Conservation (phyloP, 768 basidiomycete species). For the Auriscalpium orientale region DNA sequence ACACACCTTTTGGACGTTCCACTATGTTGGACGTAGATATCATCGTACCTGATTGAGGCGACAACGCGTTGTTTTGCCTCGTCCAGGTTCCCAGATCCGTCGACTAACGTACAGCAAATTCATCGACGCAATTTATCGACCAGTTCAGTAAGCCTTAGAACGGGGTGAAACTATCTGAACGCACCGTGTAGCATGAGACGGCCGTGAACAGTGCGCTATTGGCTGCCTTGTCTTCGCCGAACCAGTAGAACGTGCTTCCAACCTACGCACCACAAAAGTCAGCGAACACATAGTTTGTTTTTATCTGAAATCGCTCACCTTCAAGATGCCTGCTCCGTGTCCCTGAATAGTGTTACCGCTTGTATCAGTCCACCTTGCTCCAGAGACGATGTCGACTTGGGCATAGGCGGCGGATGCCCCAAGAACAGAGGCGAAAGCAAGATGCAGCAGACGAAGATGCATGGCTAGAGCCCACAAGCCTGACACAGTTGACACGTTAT, state of each 20-base stretch:
- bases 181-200: slow-evolving; percentile 50
- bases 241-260: slow-evolving; percentile 51
- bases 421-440: background rate
- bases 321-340: slow-evolving; percentile 53
- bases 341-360: slow-evolving; percentile 55
- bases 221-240: slow-evolving; percentile 53
- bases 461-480: no score
- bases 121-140: slow-evolving; percentile 1
- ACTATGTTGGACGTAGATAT: slow-evolving; percentile 53
- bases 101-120: slow-evolving; percentile 24
- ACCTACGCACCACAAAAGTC: slow-evolving; percentile 26
- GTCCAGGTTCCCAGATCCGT: slow-evolving; percentile 47
- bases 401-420: background rate
- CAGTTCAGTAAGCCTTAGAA: background rate
- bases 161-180: background rate
- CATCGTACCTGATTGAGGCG: slow-evolving; percentile 44
- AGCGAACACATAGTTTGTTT: background rate
- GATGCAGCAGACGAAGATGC: background rate
- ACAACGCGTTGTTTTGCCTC: slow-evolving; percentile 51
- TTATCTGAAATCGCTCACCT: slow-evolving; percentile 25
- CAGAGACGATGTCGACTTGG: slow-evolving; percentile 44
- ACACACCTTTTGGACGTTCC: slow-evolving; percentile 52
- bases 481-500: no score
- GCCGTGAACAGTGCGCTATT: slow-evolving; percentile 50
- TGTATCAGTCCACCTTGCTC: slow-evolving; percentile 56